These are phyloP conservation scores for Trichodelitschia bisporula DNA, from an alignment of 495 filamentous ascomycete genomes.

Conservation along the genomic window DNA sequence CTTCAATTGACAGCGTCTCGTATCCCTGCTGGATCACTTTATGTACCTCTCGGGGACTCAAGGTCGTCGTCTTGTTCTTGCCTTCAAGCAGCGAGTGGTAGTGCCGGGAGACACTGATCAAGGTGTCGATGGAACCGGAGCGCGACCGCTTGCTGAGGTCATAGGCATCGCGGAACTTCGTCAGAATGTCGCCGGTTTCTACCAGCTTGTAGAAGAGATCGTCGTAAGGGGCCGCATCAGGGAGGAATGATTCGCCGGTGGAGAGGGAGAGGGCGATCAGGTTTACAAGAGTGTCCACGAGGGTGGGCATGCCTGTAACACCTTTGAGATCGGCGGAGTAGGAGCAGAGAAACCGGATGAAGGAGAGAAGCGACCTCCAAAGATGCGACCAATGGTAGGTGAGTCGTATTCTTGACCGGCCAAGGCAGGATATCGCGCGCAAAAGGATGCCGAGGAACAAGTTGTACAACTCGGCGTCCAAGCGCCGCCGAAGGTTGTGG, in stretches of 20 bases:
- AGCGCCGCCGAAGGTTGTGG: conserved; percentile 67
- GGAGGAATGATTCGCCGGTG: conserved; percentile 77
- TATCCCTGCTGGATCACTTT: conserved; percentile 90
- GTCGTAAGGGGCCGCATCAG: conserved; percentile 68
- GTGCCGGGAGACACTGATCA: conserved; percentile 65
- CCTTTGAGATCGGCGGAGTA: conserved; percentile 52
- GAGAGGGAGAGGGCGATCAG: conserved; percentile 74
- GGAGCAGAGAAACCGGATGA: conserved; percentile 74
- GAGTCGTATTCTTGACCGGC: not conserved
- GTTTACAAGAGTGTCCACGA: conserved; percentile 53
- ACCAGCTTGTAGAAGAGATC: conserved; percentile 97
- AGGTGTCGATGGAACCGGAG: conserved; percentile 40
- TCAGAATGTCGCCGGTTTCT: conserved; percentile 63
- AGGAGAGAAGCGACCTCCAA: conserved; percentile 69
- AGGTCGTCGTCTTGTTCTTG: conserved; percentile 25
- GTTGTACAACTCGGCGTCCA: conserved; percentile 71
- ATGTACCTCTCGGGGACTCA: conserved; percentile 64
- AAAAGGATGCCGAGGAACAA: conserved; percentile 41
- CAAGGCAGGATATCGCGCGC: conserved; percentile 21
- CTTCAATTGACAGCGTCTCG: conserved; percentile 72
- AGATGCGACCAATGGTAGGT: conserved; percentile 88
- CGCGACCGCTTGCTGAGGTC: conserved; percentile 25
- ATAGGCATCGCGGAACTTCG: conserved; percentile 64
- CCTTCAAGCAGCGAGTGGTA: conserved; percentile 62
- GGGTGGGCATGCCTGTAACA: conserved; percentile 28